Evolutionary conservation across 2,329 filamentous ascomycete genomes (phyloP).

Genomic region (Emydomyces testavorans): DNA sequence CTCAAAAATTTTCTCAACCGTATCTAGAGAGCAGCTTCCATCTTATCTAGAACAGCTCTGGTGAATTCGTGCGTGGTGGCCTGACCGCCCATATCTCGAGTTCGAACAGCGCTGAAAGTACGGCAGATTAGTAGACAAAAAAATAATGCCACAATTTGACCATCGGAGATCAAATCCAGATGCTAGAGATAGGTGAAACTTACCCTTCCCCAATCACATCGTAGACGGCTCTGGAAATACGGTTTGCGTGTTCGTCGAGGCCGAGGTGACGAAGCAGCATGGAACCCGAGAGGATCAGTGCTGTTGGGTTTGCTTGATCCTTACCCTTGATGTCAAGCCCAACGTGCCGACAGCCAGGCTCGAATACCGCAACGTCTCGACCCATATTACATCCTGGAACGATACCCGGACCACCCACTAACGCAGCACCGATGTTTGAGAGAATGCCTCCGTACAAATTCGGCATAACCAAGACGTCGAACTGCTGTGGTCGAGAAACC

Average conservation of each 20-base stretch:
- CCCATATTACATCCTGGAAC: conserved; percentile 99
- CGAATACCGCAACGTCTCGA: conserved; percentile 93
- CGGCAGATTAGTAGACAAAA: not conserved
- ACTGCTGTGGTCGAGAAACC: conserved; percentile 90
- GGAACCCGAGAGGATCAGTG: conserved; percentile 83
- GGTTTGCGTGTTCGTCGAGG: conserved; percentile 95
- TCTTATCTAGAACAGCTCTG: conserved; percentile 82
- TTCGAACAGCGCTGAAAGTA: conserved; percentile 47
- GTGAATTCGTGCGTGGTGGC: conserved; percentile 92
- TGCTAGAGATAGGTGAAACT: conserved; percentile 28
- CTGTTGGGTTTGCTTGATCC: conserved; percentile 97
- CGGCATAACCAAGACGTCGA: conserved; percentile 99
- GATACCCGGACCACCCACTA: conserved; percentile 92
- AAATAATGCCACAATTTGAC: not conserved
- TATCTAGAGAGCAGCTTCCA: conserved; percentile 62
- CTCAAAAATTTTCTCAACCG: too few species aligned
- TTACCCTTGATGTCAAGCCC: conserved; percentile 99
- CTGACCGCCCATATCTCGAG: conserved; percentile 89
- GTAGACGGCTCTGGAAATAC: conserved; percentile 74
- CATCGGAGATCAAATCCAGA: not conserved
- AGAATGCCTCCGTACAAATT: conserved; percentile 98
- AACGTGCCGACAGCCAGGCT: conserved; percentile 97
- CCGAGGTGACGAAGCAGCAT: conserved; percentile 97
- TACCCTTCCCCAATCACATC: conserved; percentile 82
- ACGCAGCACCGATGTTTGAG: conserved; percentile 95